phyloP scores from a whole-genome alignment of 306 rosid genomes.

The Hippophae tibetana region DNA sequence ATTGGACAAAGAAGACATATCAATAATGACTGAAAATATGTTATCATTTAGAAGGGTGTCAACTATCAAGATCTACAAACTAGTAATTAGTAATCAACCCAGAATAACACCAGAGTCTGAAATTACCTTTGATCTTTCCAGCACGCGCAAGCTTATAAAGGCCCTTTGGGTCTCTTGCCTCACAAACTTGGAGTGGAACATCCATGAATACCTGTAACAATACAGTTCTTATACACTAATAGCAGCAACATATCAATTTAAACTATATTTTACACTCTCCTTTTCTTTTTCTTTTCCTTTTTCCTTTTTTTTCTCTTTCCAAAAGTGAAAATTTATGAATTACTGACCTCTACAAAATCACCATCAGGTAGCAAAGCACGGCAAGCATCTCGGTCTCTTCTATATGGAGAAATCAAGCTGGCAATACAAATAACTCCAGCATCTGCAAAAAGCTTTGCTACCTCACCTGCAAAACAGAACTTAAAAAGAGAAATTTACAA shows the following conservation, averaged over 20 bases:
- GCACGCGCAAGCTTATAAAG: slow-evolving; percentile 70
- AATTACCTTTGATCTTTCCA: slow-evolving; percentile 60
- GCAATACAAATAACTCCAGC: slow-evolving; percentile 88
- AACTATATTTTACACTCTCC: not conserved
- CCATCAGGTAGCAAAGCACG: slow-evolving; percentile 75
- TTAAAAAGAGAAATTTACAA: not conserved
- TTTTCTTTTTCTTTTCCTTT: not conserved
- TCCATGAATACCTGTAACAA: slow-evolving; percentile 77
- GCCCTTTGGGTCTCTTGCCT: slow-evolving; percentile 81
- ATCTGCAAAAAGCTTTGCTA: slow-evolving; percentile 90
- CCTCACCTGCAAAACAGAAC: slow-evolving; percentile 55
- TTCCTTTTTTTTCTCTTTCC: no score
- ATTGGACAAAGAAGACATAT: no score
- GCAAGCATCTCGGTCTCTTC: slow-evolving; percentile 76
- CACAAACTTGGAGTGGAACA: slow-evolving; percentile 77
- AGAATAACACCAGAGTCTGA: not conserved
- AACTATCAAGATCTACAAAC: not conserved
- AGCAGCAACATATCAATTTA: not conserved
- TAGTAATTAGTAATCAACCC: not conserved
- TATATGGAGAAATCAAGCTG: slow-evolving; percentile 79
- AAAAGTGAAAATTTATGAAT: not conserved
- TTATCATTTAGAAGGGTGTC: no score
- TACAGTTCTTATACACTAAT: slow-evolving; percentile 4
- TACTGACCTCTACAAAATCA: slow-evolving; percentile 74
- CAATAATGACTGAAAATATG: no score